These are phyloP conservation scores for Fusarium chaquense DNA, from an alignment of 2,329 filamentous ascomycete genomes.

Conservation along the genomic window DNA sequence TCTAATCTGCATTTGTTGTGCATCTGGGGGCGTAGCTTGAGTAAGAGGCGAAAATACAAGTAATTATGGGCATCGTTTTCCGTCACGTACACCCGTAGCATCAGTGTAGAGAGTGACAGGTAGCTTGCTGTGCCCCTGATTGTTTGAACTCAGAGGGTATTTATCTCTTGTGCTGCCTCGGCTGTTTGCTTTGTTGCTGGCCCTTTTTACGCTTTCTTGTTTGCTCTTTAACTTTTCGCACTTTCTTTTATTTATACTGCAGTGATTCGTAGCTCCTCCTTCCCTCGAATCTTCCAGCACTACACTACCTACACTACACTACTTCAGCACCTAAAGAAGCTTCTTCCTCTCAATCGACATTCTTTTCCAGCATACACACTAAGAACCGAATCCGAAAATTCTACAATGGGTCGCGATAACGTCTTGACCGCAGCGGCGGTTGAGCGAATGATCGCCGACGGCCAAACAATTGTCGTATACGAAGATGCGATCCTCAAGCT, in stretches of 20 bases:
- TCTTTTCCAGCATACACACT: not conserved
- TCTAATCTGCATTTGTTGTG: not conserved
- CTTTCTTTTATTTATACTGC: not conserved
- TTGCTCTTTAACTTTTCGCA: not conserved
- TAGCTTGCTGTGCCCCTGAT: conserved; percentile 8
- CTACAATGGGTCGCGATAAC: conserved; percentile 55
- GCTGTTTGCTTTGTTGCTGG: not conserved
- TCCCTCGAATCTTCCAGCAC: not conserved
- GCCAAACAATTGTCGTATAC: conserved; percentile 67
- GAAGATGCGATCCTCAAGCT: conserved; percentile 67
- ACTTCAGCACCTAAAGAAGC: not conserved
- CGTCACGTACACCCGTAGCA: not conserved
- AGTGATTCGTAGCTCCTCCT: not conserved
- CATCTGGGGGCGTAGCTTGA: conserved; percentile 4
- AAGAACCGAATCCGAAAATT: not conserved
- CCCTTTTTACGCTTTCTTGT: not conserved
- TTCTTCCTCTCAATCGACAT: not conserved
- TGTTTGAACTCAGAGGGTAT: not conserved
- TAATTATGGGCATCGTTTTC: not conserved
- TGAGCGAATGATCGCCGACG: conserved; percentile 65
- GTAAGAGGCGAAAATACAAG: not conserved
- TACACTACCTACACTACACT: not conserved
- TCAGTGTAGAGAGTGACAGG: not conserved
- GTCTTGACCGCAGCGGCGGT: conserved; percentile 61
- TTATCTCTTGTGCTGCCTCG: conserved; percentile 16